Conservation (phyloP, 805 yeast species). For the Metschnikowia orientalis region DNA sequence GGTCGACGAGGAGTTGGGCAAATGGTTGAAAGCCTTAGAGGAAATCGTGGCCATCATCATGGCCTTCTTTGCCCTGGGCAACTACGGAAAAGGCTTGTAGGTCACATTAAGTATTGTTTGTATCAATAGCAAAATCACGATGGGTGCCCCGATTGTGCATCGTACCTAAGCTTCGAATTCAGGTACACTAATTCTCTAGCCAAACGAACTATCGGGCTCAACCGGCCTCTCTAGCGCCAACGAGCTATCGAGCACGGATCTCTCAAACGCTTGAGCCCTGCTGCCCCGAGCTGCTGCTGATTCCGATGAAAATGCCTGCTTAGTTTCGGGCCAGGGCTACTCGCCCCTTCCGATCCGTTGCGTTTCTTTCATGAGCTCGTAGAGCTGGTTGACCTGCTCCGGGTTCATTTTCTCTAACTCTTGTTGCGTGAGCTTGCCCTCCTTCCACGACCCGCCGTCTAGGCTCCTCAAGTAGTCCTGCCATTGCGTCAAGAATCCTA, state of each 20-base stretch:
- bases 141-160: too few relatives aligned
- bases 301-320: too few relatives aligned
- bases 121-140: too few relatives aligned
- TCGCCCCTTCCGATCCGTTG: conserved; percentile 26
- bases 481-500: conserved; percentile 93
- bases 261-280: too few relatives aligned
- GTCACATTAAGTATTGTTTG: too few relatives aligned
- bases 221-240: too few relatives aligned
- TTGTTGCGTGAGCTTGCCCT: conserved; percentile 49
- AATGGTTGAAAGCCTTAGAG: conserved; percentile 77
- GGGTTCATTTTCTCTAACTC: conserved; percentile 81
- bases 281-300: too few relatives aligned
- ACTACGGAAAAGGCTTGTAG: conserved; percentile 84
- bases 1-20: conserved; percentile 59
- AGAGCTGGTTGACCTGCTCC: conserved; percentile 79
- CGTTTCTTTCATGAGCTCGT: conserved; percentile 76
- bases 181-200: too few relatives aligned
- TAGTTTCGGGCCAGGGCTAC: too few relatives aligned
- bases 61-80: conserved; percentile 72
- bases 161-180: too few relatives aligned
- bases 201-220: too few relatives aligned
- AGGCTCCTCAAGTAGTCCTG: conserved; percentile 71
- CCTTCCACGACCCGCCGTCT: conserved; percentile 42
- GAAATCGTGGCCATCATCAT: conserved; percentile 66
- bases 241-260: too few relatives aligned